A percentile compares a stretch with the other conserved stretches of the same genome.
phyloP scores from a whole-genome alignment of 768 basidiomycete species.

The Mycena belliarum region DNA sequence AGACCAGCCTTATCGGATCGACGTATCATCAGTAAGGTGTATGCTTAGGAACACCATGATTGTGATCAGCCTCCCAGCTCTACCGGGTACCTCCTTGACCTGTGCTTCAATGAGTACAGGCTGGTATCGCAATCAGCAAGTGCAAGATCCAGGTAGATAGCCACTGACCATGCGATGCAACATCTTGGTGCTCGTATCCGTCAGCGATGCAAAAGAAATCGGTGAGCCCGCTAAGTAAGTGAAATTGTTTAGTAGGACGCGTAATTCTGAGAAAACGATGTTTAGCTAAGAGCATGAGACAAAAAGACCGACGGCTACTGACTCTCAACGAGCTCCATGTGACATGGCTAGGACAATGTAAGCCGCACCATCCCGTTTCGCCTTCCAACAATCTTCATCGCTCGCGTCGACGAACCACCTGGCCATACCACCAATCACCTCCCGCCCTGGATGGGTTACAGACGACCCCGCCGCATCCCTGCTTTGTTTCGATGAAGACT shows the following conservation, averaged over 20 bases:
- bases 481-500: too few relatives aligned
- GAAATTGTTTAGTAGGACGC: slow-evolving; percentile 51
- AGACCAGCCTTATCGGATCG: slow-evolving; percentile 68
- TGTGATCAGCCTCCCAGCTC: slow-evolving; percentile 39
- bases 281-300: too few relatives aligned
- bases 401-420: slow-evolving; percentile 79
- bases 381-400: slow-evolving; percentile 96
- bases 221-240: neutral
- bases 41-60: neutral
- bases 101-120: slow-evolving; percentile 76
- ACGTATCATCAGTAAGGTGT: slow-evolving; percentile 56
- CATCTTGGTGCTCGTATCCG: slow-evolving; percentile 67
- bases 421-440: slow-evolving; percentile 95
- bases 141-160: neutral
- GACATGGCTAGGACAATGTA: slow-evolving; percentile 91
- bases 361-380: slow-evolving; percentile 81
- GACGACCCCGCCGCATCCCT: too few relatives aligned
- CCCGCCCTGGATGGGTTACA: slow-evolving; percentile 83
- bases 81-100: slow-evolving; percentile 52
- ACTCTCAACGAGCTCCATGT: slow-evolving; percentile 87
- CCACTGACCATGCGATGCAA: slow-evolving; percentile 76
- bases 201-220: slow-evolving; percentile 38
- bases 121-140: slow-evolving; percentile 35
- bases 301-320: too few relatives aligned
- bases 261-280: slow-evolving; percentile 56